Evolutionary conservation across 371 early-diverging fungal species (phyloP), one percentile per base, ranked within the genome.

Genomic region (Homolaphlyctis polyrhiza): DNA sequence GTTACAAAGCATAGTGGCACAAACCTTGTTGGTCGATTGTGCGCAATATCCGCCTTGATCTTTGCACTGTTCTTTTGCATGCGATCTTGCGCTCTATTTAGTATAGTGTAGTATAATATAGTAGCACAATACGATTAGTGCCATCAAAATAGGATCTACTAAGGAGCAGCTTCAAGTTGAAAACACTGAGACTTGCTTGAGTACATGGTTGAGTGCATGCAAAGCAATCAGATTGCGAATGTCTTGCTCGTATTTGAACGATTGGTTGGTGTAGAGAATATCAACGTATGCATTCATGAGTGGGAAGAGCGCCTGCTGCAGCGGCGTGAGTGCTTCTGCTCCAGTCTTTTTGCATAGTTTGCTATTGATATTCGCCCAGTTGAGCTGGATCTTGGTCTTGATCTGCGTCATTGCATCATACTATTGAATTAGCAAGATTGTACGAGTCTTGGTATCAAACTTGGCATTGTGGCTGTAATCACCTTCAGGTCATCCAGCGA

Each of bases 131-230:
- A n/a, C n/a, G n/a, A n/a, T n/a, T n/a, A n/a, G n/a, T n/a, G n/a
- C n/a, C n/a, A n/a, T n/a, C n/a, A n/a, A 58, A 48, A 30, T 34
- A 52, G 28, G 49, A 60, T 63, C 18, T 18, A 48, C 57, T 55
- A 21, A 58, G 35, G 5, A 57, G 28, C 1, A 57, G n/a, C 49
- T 58, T 6, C 16, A 61, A 54, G 11, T 62, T 8, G 34, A 5
- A 25, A 60, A 52, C 8, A 52, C 25, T n/a, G 29, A 30, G 13
- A 61, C 74, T 65, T 84, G 87, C 86, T 91, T 93, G 67, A 82
- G 76, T 18, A 96, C 83, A 64, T 97, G 97, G 71, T 96, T 96
- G 64, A 95, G 66, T 1, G 88, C 89, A 67, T 97, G 98, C 34
- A 96, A 77, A 21, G 77, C 77, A 66, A 93, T 92, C 0, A 84